Conservation (phyloP, 768 basidiomycete species). For the Collybia sordida region DNA sequence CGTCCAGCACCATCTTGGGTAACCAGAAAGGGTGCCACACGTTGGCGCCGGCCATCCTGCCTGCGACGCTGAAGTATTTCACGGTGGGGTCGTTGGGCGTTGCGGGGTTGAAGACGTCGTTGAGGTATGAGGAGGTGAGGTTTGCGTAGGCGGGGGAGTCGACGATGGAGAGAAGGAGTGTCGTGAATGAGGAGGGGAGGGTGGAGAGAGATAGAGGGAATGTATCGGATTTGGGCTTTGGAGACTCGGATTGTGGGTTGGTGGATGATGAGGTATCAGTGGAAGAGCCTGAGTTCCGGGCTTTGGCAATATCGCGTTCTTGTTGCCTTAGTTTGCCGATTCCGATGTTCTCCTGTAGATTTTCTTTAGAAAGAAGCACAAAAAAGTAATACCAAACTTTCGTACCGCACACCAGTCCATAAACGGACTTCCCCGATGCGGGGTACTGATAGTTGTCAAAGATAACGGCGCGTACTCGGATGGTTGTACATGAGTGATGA, state of each 20-base stretch:
- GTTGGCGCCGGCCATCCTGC: slow-evolving; percentile 61
- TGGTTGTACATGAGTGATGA: slow-evolving; percentile 86
- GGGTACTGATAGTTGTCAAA: slow-evolving; percentile 87
- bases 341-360: slow-evolving; percentile 82
- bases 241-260: not conserved
- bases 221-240: slow-evolving; percentile 28
- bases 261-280: slow-evolving; percentile 1
- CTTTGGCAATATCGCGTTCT: slow-evolving; percentile 28
- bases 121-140: slow-evolving; percentile 82
- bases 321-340: slow-evolving; percentile 67
- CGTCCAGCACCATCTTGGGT: slow-evolving; percentile 92
- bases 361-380: not conserved
- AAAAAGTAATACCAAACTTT: slow-evolving; percentile 9
- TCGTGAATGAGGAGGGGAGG: slow-evolving; percentile 82
- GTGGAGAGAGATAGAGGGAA: slow-evolving; percentile 54
- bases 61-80: slow-evolving; percentile 91
- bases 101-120: slow-evolving; percentile 75
- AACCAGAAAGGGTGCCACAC: slow-evolving; percentile 97
- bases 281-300: not conserved
- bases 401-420: slow-evolving; percentile 98
- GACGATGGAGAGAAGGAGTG: slow-evolving; percentile 81
- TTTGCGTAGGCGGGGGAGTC: slow-evolving; percentile 98
- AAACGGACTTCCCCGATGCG: slow-evolving; percentile 95
- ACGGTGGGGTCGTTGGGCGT: slow-evolving; percentile 80
- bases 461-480: slow-evolving; percentile 82